phyloP scores from a whole-genome alignment of 2,329 filamentous ascomycete species.

The Fusarium buxicola region DNA sequence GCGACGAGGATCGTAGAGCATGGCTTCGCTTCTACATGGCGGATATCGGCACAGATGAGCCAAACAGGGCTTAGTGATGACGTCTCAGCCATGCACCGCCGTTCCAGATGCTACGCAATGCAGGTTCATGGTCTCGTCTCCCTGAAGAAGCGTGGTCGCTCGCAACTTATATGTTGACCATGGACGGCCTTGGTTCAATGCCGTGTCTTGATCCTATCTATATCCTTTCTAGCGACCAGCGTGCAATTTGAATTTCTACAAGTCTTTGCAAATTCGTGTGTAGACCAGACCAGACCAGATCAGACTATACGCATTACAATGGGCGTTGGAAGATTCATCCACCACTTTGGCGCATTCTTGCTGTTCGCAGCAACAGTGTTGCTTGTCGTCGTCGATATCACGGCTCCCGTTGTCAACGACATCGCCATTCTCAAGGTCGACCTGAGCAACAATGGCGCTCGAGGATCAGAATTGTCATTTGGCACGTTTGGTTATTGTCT shows the following conservation, averaged over 20 bases:
- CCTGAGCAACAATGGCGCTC: constrained; percentile 53
- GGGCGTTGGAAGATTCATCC: constrained; percentile 62
- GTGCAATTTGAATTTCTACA: constrained; percentile 4
- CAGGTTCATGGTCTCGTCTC: constrained; percentile 24
- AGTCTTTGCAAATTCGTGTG: constrained; percentile 1
- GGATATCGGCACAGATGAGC: constrained; percentile 26
- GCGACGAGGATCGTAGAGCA: constrained; percentile 32
- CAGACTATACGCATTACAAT: constrained; percentile 50
- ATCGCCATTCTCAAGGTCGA: constrained; percentile 66
- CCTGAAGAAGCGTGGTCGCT: constrained; percentile 12
- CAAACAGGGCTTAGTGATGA: constrained; percentile 41
- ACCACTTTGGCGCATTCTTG: constrained; percentile 69
- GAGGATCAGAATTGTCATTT: constrained; percentile 59
- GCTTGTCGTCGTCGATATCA: constrained; percentile 68
- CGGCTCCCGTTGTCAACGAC: constrained; percentile 67
- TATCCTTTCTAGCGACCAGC: constrained; percentile 2
- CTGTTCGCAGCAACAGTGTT: constrained; percentile 66
- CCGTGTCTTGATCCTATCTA: constrained; percentile 15
- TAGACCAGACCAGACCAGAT: constrained; percentile 8
- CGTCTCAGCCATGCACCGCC: constrained; percentile 37
- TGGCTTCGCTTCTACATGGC: constrained; percentile 32
- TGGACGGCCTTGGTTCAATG: constrained; percentile 7
- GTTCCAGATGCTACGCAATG: constrained; percentile 31
- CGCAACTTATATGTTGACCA: constrained; percentile 24
- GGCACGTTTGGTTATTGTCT: constrained; percentile 72